Evolutionary conservation across 352 stramenopile species (phyloP), one percentile per base, ranked within the genome.

Genomic region (Phytophthora megakarya): DNA sequence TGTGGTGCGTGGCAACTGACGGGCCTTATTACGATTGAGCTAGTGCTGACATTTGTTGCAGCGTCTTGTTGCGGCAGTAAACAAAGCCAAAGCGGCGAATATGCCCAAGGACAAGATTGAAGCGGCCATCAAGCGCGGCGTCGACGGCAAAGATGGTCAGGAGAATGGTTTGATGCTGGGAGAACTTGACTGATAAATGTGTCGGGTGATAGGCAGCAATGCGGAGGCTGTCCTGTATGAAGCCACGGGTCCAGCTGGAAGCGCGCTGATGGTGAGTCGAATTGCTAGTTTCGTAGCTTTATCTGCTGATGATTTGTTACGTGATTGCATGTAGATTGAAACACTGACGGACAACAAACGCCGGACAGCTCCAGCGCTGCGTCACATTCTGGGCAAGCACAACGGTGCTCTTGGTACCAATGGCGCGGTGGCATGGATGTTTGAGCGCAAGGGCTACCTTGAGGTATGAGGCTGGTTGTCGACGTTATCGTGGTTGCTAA

Each of bases 81-180:
- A 74, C 56, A 88, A 91, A 63, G 85, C 85, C 52, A 93, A 93
- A 70, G 78, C 86, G 3, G 80, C 73, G 32, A 94, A 94, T 66
- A 92, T 92, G 84, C 68, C 83, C 45, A 90, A 91, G 57, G 86
- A 94, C 63, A 86, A 81, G 67, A 94, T 94, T 49, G 86, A 92
- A 51, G 81, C 80, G 22, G 86, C 86, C 5, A 86, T 94, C 67
- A 92, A 92, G 77, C 83, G 86, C 44, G 86, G 86, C 51, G 80
- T 89, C 26, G 86, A 94, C 16, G 79, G 76, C 63, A 94, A 94
- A 72, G 83, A 92, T 56, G 77, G 77, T 80, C 50, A 19, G 30
- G 2, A 35, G 13, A 11, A 35, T 7, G 3, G 26, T 7, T 35
- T 7, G 30, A 11, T 35, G 30, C 8, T 15, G 30, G 8, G 30